These are phyloP conservation scores for Mycena chlorophos DNA, from an alignment of 768 basidiomycete species.

Conservation along the genomic window DNA sequence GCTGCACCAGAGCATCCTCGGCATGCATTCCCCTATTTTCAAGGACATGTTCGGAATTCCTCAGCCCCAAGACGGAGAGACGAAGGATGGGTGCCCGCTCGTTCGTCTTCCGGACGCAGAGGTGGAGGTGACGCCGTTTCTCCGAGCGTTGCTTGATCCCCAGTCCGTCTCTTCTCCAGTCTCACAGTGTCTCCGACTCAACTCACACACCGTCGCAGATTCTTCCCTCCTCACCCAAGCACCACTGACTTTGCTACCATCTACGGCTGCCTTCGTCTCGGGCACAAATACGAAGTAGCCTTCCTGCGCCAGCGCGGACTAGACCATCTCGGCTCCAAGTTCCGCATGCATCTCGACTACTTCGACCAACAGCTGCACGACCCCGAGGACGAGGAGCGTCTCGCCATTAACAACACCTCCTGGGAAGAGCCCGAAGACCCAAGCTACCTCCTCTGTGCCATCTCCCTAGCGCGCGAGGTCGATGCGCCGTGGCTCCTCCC, in stretches of 20 bases:
- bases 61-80: background rate
- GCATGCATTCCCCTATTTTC: conserved; percentile 16
- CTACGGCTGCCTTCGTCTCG: background rate
- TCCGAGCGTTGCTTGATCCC: background rate
- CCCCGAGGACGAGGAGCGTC: background rate
- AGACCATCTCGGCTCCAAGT: background rate
- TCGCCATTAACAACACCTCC: background rate
- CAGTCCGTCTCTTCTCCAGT: background rate
- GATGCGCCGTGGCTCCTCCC: background rate
- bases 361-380: background rate
- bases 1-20: conserved; percentile 15
- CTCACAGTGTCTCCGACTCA: background rate
- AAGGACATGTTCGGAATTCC: conserved; percentile 18
- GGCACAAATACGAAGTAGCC: background rate
- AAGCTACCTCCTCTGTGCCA: background rate
- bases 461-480: background rate
- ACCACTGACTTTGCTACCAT: background rate
- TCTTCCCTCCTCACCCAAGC: background rate
- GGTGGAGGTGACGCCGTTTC: background rate
- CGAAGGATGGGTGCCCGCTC: background rate
- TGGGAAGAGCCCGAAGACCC: background rate
- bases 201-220: background rate
- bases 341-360: background rate
- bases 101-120: background rate
- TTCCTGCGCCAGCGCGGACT: conserved; percentile 1